phyloP scores from a whole-genome alignment of 495 filamentous ascomycete species.

The Bacidia gigantensis region DNA sequence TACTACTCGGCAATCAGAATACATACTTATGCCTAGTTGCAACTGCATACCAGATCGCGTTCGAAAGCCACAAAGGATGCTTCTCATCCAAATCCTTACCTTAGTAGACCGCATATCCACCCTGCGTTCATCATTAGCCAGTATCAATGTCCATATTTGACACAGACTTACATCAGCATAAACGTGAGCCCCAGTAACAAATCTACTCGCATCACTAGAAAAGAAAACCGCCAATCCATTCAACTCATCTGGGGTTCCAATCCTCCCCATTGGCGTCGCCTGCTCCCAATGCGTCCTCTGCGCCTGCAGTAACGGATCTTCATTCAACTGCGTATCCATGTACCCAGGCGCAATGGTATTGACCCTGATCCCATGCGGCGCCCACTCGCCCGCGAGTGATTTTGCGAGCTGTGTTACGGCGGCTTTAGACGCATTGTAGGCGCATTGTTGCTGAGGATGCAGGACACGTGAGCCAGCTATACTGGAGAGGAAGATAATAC shows the following conservation, averaged over 20 bases:
- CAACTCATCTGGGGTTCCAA: slow-evolving; percentile 62
- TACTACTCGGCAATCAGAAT: no score
- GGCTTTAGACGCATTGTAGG: slow-evolving; percentile 60
- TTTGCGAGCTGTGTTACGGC: slow-evolving; percentile 44
- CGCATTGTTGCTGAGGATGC: slow-evolving; percentile 53
- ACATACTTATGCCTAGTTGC: no score
- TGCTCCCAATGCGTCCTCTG: slow-evolving; percentile 68
- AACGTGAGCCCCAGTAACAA: slow-evolving; percentile 70
- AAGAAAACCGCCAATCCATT: slow-evolving; percentile 70
- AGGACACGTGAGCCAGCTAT: slow-evolving; percentile 55
- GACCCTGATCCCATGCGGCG: slow-evolving; percentile 32
- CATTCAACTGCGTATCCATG: slow-evolving; percentile 27
- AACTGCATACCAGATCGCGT: no score
- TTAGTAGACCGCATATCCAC: slow-evolving; percentile 12
- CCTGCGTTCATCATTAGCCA: not conserved
- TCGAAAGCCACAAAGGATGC: no score
- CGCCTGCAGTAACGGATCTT: slow-evolving; percentile 12
- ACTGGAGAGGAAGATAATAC: slow-evolving; percentile 51
- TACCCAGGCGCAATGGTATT: slow-evolving; percentile 35
- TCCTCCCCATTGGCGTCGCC: slow-evolving; percentile 56
- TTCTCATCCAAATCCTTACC: no score
- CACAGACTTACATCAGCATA: slow-evolving; percentile 50
- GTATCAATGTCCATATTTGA: not conserved
- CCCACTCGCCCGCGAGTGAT: slow-evolving; percentile 55
- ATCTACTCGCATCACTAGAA: slow-evolving; percentile 55